Evolutionary conservation across 352 stramenopile species (phyloP).

Genomic region (Pythium brachiatum): DNA sequence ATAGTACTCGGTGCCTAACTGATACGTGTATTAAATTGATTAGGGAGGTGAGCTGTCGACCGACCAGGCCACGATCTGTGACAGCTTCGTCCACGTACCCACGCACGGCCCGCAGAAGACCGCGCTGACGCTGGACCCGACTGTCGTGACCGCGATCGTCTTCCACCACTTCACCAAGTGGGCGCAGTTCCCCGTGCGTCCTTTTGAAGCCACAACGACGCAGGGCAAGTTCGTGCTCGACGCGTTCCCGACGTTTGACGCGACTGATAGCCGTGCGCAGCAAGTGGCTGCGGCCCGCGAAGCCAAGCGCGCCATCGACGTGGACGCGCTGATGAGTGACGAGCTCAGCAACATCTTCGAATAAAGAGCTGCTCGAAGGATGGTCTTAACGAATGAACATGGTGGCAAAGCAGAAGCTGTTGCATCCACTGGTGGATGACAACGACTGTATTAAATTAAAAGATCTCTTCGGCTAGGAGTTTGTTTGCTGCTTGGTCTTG

Average conservation of each 20-base stretch:
- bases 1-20: neutral
- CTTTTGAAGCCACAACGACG: conserved; percentile 59
- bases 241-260: conserved; percentile 47
- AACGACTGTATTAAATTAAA: conserved; percentile 11
- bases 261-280: conserved; percentile 13
- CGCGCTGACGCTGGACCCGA: conserved; percentile 49
- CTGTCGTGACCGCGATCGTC: conserved; percentile 59
- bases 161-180: conserved; percentile 69
- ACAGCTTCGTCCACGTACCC: conserved; percentile 60
- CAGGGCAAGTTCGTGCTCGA: conserved; percentile 81
- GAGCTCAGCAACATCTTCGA: conserved; percentile 37
- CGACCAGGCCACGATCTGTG: conserved; percentile 63
- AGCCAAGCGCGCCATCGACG: conserved; percentile 39
- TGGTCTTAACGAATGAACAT: neutral
- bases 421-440: neutral
- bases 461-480: neutral
- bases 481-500: neutral
- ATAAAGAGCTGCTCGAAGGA: conserved; percentile 3
- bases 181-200: conserved; percentile 51
- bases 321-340: conserved; percentile 37
- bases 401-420: neutral
- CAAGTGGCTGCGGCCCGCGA: conserved; percentile 42
- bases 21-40: neutral
- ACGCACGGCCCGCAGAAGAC: conserved; percentile 44
- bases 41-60: conserved; percentile 38